Evolutionary conservation across 164 flowering plant genomes (phyloP), one percentile per base, ranked within the genome.

Genomic region (Stephania japonica): DNA sequence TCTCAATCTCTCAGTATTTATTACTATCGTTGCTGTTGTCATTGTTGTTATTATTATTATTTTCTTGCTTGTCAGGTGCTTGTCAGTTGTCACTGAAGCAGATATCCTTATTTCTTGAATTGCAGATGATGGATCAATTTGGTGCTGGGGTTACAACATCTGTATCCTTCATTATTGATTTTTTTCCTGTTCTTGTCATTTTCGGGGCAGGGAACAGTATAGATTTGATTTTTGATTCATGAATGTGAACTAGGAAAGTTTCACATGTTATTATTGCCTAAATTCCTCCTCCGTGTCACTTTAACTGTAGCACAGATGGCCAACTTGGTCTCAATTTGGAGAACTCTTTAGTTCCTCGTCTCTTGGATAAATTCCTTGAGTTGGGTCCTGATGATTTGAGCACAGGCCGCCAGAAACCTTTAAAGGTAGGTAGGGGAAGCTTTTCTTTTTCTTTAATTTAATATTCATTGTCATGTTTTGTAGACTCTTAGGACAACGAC

Each of bases 61-160:
- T 4, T 12, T 24, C 12, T 19, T 7, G 21, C n/a, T 9, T 62
- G 14, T 68, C 18, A 19, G 12, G 1, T 63, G 24, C 18, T 8
- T 26, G 56, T 18, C 44, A 16, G 11, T 8, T 26, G 56, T 18
- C 44, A 16, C 24, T 66, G 12, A 38, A 64, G 27, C 32, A 21
- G 13, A 32, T 71, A 49, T 43, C 71, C 65, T 74, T 41, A 27
- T 11, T 38, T 2, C 67, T 70, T 26, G 73, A 26, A 72, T 81
- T 77, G 87, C 95, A 92, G 98, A 90, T 84, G 92, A 92, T 86
- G 98, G 97, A 72, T 88, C 95, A 42, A 85, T 92, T 69, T 94
- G 97, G 97, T 85, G 90, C 75, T 92, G 98, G 98, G 98, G 97
- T 78, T 91, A 91, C 80, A 91, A 91, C 80, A 73, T 67, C 73